Percentiles rank a stretch among this genome's conserved stretches.
Conservation (phyloP, 352 stramenopile species). For the Sclerospora graminicola region DNA sequence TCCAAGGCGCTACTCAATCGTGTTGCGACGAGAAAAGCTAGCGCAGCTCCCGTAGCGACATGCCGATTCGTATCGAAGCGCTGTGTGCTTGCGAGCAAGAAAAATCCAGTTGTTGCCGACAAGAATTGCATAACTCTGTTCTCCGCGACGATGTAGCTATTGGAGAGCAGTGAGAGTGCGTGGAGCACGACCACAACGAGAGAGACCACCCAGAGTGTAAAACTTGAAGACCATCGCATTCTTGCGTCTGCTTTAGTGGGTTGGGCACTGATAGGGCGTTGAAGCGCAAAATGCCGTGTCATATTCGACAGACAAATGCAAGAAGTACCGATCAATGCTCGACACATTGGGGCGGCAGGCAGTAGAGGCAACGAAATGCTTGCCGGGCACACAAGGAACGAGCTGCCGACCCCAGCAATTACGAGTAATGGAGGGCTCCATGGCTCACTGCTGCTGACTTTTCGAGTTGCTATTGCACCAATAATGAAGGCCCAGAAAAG, state of each 20-base stretch:
- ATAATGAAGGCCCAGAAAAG: constrained; percentile 32
- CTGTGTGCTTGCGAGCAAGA: constrained; percentile 26
- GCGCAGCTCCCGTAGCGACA: constrained; percentile 13
- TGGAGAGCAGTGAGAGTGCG: constrained; percentile 57
- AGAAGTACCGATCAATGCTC: constrained; percentile 17
- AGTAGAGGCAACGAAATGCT: constrained; percentile 19
- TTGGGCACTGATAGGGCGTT: background rate
- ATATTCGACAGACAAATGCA: constrained; percentile 13
- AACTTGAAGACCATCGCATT: constrained; percentile 2
- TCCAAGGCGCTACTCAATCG: constrained; percentile 36
- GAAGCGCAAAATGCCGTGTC: constrained; percentile 6
- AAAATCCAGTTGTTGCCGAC: constrained; percentile 36
- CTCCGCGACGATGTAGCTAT: constrained; percentile 83
- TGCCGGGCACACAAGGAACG: constrained; percentile 15
- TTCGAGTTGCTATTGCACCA: constrained; percentile 3
- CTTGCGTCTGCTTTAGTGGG: background rate
- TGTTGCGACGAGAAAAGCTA: constrained; percentile 33
- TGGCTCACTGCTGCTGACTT: background rate
- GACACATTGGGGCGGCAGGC: constrained; percentile 17
- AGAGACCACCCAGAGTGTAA: constrained; percentile 17
- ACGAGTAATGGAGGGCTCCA: constrained; percentile 5
- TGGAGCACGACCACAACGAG: constrained; percentile 49
- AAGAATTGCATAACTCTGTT: constrained; percentile 62
- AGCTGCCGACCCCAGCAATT: constrained; percentile 1
- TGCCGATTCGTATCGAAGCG: background rate